These are phyloP conservation scores for Russula dissimulans DNA, from an alignment of 768 basidiomycete species.

Conservation along the genomic window DNA sequence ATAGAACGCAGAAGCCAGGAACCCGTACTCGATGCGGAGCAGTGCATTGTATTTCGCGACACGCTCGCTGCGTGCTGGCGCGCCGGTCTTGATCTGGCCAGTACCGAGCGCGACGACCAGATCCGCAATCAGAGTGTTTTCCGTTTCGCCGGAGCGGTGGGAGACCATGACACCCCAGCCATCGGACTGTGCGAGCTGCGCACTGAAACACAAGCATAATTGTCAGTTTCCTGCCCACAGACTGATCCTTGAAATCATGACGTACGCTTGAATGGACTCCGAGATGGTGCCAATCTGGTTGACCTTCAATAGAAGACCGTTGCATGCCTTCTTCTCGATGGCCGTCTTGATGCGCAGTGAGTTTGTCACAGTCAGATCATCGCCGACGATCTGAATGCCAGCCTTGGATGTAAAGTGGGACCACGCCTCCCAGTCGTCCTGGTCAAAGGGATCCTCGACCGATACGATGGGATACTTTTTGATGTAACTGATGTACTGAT, in stretches of 20 bases:
- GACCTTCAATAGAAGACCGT: slow-evolving; percentile 96
- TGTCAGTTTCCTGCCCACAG: neutral
- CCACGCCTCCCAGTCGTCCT: slow-evolving; percentile 99
- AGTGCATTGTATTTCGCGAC: slow-evolving; percentile 90
- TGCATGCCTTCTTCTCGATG: slow-evolving; percentile 99
- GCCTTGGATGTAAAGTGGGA: slow-evolving; percentile 74
- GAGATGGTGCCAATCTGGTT: slow-evolving; percentile 99
- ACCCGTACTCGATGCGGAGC: slow-evolving; percentile 78
- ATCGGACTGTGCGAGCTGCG: slow-evolving; percentile 90
- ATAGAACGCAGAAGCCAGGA: neutral
- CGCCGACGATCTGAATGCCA: slow-evolving; percentile 86
- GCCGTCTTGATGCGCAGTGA: slow-evolving; percentile 95
- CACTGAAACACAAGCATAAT: slow-evolving; percentile 36
- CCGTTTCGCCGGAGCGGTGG: slow-evolving; percentile 97
- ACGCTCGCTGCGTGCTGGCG: slow-evolving; percentile 92
- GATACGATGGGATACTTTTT: slow-evolving; percentile 95
- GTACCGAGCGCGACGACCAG: slow-evolving; percentile 86
- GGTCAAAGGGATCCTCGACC: slow-evolving; percentile 97
- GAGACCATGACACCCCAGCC: slow-evolving; percentile 99
- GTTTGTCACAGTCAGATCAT: slow-evolving; percentile 98
- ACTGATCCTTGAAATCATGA: slow-evolving; percentile 19
- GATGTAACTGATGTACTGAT: slow-evolving; percentile 77
- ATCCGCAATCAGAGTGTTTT: slow-evolving; percentile 95
- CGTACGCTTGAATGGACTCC: slow-evolving; percentile 97
- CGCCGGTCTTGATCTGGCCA: slow-evolving; percentile 98